Conservation (phyloP, 805 yeast genomes). For the Yarrowia deformans region DNA sequence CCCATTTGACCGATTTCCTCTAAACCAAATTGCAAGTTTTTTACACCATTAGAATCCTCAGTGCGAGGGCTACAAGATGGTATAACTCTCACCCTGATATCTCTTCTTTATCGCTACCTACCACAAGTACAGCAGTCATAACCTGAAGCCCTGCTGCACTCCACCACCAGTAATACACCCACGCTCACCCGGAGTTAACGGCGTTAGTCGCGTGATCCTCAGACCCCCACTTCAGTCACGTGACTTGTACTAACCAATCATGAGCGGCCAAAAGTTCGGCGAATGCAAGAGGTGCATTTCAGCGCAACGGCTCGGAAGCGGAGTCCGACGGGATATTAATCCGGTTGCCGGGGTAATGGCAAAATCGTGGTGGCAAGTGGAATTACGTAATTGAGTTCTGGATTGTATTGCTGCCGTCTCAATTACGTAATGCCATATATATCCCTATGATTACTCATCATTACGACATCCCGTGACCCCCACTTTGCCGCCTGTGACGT, state of each 20-base stretch:
- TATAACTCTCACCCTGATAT: too few relatives aligned
- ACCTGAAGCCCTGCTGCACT: too few relatives aligned
- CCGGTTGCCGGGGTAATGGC: background rate
- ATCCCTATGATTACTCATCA: too few relatives aligned
- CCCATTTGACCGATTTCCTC: too few relatives aligned
- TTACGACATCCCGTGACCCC: background rate
- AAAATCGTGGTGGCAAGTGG: background rate
- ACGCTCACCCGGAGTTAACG: background rate
- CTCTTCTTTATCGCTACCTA: too few relatives aligned
- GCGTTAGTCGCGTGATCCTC: background rate
- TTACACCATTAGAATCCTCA: background rate
- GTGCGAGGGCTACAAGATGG: background rate
- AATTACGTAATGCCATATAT: background rate
- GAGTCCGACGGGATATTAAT: constrained; percentile 22
- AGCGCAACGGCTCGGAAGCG: constrained; percentile 21
- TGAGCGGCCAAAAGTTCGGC: background rate
- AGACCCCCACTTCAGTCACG: background rate
- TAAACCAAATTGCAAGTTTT: too few relatives aligned
- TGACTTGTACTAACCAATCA: background rate
- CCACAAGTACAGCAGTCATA: too few relatives aligned
- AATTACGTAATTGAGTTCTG: too few relatives aligned
- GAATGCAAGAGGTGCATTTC: background rate
- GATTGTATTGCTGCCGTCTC: too few relatives aligned
- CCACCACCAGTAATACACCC: too few relatives aligned
- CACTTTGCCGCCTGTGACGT: background rate